phyloP scores from a whole-genome alignment of 2,329 filamentous ascomycete species.

The Bertia moriformis region DNA sequence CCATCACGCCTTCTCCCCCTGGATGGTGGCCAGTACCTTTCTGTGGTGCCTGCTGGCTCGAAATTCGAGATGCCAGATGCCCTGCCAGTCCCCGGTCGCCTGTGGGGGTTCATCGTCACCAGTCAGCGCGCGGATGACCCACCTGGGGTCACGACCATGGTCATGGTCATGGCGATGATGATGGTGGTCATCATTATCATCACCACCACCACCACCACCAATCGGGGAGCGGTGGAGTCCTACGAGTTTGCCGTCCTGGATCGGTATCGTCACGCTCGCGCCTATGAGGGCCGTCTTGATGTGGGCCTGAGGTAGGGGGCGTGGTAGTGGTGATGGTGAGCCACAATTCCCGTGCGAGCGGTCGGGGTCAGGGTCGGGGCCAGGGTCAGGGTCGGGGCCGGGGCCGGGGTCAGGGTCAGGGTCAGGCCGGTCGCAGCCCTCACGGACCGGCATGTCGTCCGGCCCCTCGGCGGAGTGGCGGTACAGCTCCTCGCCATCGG shows the following conservation, averaged over 20 bases:
- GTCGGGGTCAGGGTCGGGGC: too few relatives aligned
- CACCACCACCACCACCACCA: too few relatives aligned
- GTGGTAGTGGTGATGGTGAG: neutral
- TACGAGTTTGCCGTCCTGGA: constrained; percentile 68
- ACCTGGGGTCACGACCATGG: constrained; percentile 2
- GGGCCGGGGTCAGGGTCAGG: constrained; percentile 1
- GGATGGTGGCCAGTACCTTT: constrained; percentile 81
- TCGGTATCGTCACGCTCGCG: constrained; percentile 79
- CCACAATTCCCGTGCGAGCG: neutral
- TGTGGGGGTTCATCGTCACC: constrained; percentile 10
- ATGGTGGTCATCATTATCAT: too few relatives aligned
- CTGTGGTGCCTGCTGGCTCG: constrained; percentile 61
- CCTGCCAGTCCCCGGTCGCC: constrained; percentile 62
- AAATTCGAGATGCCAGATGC: constrained; percentile 93
- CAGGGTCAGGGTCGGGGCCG: too few relatives aligned
- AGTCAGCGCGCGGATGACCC: too few relatives aligned
- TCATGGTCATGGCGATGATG: too few relatives aligned
- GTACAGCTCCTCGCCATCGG: constrained; percentile 61
- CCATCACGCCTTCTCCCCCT: constrained; percentile 54
- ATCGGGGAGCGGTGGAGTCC: too few relatives aligned
- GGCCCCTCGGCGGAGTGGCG: constrained; percentile 72
- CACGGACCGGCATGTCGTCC: constrained; percentile 80
- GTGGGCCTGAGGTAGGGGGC: constrained; percentile 47
- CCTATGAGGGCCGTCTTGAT: constrained; percentile 84
- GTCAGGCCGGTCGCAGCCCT: constrained; percentile 14